Percentiles rank a stretch among this genome's conserved stretches.
Evolutionary conservation across 192 early-diverging fungal species (phyloP).

Genomic region (Chytriomyces hyalinus): DNA sequence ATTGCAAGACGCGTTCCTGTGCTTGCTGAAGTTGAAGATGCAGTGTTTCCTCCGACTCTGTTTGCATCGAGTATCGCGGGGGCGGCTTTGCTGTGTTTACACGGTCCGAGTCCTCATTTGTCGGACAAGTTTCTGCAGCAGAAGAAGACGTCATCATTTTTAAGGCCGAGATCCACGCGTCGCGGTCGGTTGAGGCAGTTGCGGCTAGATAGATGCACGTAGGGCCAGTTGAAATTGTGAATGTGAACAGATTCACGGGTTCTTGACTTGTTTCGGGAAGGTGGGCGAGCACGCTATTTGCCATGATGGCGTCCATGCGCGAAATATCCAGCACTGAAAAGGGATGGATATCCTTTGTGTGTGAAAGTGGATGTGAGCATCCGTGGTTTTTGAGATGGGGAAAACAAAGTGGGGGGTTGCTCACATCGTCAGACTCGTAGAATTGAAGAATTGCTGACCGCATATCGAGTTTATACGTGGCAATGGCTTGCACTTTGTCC

Average conservation of each 20-base stretch:
- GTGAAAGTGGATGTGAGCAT: neutral
- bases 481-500: slow-evolving; percentile 29
- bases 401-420: neutral
- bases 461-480: slow-evolving; percentile 18
- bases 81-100: neutral
- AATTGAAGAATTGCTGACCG: slow-evolving; percentile 28
- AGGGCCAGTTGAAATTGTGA: neutral
- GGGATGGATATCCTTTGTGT: slow-evolving; percentile 24
- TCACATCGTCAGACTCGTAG: slow-evolving; percentile 23
- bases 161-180: slow-evolving; percentile 25
- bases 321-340: slow-evolving; percentile 28
- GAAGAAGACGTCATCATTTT: neutral
- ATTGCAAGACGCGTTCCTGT: neutral
- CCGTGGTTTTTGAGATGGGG: neutral
- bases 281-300: neutral
- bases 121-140: neutral
- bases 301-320: neutral
- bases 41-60: slow-evolving; percentile 5
- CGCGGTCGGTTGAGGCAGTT: neutral
- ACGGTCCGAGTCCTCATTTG: neutral
- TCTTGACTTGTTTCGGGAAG: neutral
- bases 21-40: neutral
- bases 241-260: slow-evolving; percentile 7
- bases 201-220: neutral
- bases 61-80: neutral